Conservation (phyloP, 2,329 filamentous ascomycete genomes). For the Colletotrichum sp. region DNA sequence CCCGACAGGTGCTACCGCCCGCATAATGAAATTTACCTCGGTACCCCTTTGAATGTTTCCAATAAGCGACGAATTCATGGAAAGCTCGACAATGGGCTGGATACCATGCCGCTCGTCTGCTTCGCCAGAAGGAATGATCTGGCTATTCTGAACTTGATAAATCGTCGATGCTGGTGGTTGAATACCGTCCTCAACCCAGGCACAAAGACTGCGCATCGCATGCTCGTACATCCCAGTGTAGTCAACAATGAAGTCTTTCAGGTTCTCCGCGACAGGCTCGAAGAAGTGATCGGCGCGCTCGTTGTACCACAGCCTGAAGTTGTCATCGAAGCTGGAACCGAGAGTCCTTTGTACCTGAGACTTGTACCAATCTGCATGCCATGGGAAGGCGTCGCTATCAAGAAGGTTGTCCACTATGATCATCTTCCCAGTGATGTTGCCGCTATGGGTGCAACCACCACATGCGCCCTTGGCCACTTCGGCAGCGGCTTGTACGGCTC, state of each 20-base stretch:
- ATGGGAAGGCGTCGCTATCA: conserved; percentile 25
- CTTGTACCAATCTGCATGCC: conserved; percentile 28
- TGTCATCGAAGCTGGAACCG: conserved; percentile 6
- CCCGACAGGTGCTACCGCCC: not conserved
- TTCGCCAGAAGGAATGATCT: not conserved
- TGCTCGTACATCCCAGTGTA: conserved; percentile 24
- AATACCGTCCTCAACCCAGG: conserved; percentile 22
- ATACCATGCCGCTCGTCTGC: conserved; percentile 19
- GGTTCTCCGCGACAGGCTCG: not conserved
- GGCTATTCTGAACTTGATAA: conserved; percentile 7
- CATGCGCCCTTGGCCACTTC: not conserved
- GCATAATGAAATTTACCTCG: not conserved
- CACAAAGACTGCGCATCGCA: conserved; percentile 22
- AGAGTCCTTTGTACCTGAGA: conserved; percentile 1
- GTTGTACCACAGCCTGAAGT: conserved; percentile 23
- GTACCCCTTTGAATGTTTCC: not conserved
- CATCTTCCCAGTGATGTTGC: conserved; percentile 23
- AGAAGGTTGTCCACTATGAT: conserved; percentile 24
- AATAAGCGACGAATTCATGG: not conserved
- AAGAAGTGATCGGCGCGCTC: conserved; percentile 25
- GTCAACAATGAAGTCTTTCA: not conserved
- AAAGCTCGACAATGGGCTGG: conserved; percentile 18
- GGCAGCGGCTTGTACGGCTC: not conserved
- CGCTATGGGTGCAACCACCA: not conserved
- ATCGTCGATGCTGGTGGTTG: not conserved